phyloP scores from a whole-genome alignment of 352 stramenopile genomes.

The Globisporangium takayamanum region DNA sequence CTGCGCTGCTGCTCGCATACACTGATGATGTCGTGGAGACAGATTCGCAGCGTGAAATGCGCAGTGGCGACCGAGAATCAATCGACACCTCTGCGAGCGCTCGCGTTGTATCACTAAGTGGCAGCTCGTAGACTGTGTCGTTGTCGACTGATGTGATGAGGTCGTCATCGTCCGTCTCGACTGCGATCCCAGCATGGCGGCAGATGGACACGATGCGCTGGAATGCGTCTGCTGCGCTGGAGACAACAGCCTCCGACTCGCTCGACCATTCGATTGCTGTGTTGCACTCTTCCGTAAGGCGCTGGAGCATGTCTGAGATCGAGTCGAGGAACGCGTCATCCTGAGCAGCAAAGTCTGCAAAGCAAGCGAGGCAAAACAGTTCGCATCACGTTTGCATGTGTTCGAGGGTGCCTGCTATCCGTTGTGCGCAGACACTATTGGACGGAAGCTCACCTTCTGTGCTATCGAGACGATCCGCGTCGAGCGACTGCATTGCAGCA shows the following conservation, averaged over 20 bases:
- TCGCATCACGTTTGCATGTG: too few relatives aligned
- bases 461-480: not conserved
- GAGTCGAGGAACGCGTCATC: slow-evolving; percentile 1
- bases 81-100: not conserved
- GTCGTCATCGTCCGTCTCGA: not conserved
- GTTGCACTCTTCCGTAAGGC: not conserved
- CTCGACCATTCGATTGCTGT: not conserved
- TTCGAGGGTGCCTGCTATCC: not conserved
- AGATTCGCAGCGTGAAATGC: not conserved
- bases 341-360: not conserved
- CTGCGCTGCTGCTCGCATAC: not conserved
- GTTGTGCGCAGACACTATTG: too few relatives aligned
- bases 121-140: not conserved
- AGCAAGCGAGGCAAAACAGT: not conserved
- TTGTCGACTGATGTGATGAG: not conserved
- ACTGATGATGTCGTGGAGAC: not conserved
- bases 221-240: slow-evolving; percentile 15
- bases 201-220: slow-evolving; percentile 16
- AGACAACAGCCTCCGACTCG: slow-evolving; percentile 6
- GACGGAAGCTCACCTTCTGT: not conserved
- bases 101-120: not conserved
- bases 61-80: not conserved
- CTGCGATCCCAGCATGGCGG: not conserved
- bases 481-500: not conserved
- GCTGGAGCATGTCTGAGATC: not conserved